Conservation (phyloP, 2,329 filamentous ascomycete genomes). For the Alternaria triticina region DNA sequence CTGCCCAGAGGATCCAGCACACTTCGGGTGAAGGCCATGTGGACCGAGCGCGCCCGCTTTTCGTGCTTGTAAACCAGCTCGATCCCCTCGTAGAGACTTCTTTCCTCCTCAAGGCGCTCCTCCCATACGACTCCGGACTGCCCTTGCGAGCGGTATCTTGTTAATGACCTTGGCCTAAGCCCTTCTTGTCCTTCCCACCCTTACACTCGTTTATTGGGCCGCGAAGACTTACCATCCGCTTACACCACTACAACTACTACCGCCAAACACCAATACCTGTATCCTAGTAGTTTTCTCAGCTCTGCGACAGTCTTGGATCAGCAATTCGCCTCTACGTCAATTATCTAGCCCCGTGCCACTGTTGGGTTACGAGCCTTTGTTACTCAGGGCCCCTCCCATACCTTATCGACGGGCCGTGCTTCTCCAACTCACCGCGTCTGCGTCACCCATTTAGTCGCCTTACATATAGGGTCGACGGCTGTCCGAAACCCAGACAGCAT, state of each 20-base stretch:
- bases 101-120: conserved; percentile 19
- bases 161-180: conserved; percentile 23
- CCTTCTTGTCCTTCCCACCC: conserved; percentile 20
- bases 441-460: conserved; percentile 7
- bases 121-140: conserved; percentile 22
- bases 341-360: conserved; percentile 43
- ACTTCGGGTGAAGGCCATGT: neutral
- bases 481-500: conserved; percentile 5
- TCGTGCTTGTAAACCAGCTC: conserved; percentile 32
- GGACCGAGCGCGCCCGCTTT: conserved; percentile 23
- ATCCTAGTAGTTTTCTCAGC: conserved; percentile 16
- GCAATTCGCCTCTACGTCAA: conserved; percentile 18
- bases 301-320: conserved; percentile 16
- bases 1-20: conserved; percentile 9
- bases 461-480: conserved; percentile 15
- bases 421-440: conserved; percentile 11
- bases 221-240: neutral
- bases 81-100: conserved; percentile 21
- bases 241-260: conserved; percentile 1
- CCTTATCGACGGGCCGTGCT: conserved; percentile 18
- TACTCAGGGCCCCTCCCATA: conserved; percentile 31
- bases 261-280: conserved; percentile 10
- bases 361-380: conserved; percentile 31
- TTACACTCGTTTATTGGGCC: conserved; percentile 36
- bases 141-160: conserved; percentile 26